Evolutionary conservation across 2,329 filamentous ascomycete genomes (phyloP).

Genomic region (Fusarium agapanthi): DNA sequence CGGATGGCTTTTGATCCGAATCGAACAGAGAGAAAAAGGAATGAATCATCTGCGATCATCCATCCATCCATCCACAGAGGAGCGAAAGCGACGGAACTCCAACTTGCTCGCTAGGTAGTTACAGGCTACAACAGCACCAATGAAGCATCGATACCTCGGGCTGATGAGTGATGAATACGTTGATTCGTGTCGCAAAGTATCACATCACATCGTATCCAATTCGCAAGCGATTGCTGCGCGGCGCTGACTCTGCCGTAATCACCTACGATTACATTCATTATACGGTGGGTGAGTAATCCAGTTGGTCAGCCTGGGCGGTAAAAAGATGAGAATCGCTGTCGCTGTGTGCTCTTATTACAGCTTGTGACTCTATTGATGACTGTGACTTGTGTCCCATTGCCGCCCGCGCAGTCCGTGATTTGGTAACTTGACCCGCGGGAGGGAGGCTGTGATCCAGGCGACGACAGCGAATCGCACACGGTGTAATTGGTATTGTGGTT

Average conservation of each 20-base stretch:
- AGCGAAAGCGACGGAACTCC: slow-evolving; percentile 1
- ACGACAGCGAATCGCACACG: slow-evolving; percentile 18
- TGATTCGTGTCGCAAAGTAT: slow-evolving; percentile 16
- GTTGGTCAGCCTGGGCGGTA: slow-evolving; percentile 13
- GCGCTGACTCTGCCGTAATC: slow-evolving; percentile 28
- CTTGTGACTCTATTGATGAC: slow-evolving; percentile 32
- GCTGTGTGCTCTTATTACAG: slow-evolving; percentile 1
- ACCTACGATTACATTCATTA: slow-evolving; percentile 12
- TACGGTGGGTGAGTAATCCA: slow-evolving; percentile 4
- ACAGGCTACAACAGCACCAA: slow-evolving; percentile 25
- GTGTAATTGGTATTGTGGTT: slow-evolving; percentile 17
- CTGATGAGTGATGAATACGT: slow-evolving; percentile 22
- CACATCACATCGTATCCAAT: slow-evolving; percentile 6
- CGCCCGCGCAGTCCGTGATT: slow-evolving; percentile 26
- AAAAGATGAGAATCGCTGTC: background rate
- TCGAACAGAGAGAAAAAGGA: background rate
- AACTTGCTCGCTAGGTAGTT: background rate
- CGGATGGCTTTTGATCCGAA: slow-evolving; percentile 6
- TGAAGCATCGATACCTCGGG: slow-evolving; percentile 3
- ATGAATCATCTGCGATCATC: slow-evolving; percentile 9
- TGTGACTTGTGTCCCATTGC: slow-evolving; percentile 24
- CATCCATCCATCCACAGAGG: background rate
- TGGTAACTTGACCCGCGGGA: slow-evolving; percentile 19
- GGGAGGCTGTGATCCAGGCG: slow-evolving; percentile 20
- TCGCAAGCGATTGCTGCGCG: slow-evolving; percentile 8